Evolutionary conservation across 1,284 basidiomycete species (phyloP), one percentile per base, ranked within the genome.

Genomic region (Irpex lacteus): DNA sequence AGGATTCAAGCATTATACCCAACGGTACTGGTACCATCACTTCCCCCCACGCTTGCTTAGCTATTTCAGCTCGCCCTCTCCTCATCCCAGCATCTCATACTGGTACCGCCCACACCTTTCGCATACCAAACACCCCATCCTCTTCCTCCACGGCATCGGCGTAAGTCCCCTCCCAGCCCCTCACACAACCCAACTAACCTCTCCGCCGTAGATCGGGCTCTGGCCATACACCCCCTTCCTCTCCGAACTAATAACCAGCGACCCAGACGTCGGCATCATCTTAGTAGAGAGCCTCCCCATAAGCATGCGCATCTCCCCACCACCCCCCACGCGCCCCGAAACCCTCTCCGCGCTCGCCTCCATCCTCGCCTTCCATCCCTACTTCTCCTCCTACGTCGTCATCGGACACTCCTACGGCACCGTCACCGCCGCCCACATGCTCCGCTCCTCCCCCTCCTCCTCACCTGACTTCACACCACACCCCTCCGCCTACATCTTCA

Each of bases 141-240:
- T 89, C 8, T 88, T 90, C 69, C 70, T 90, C 0, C 88, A 90
- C 64, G 88, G 87, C 9, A 85, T 89, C 26, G 88, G 88, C 4
- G 85, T 88, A 74, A 13, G 84, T 78, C 6, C 44, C 63, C 49
- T 52, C n/a, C n/a, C n/a, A n/a, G n/a, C n/a, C n/a, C n/a, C 9
- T 15, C 9, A 53, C 9, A 15, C 11, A 49, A 21, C 36, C 32
- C 7, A 13, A n/a, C 60, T 34, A n/a, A 60, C 19, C 61, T 7
- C 21, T 44, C 40, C 4, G 3, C 5, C 2, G 49, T 64, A 86
- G 86, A 87, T 90, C 61, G 88, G 88, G 19, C 73, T 89, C 47
- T 82, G 80, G 70, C 82, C 86, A 0, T 89, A 90, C 65, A 60
- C 77, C 1, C 70, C 78, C 2, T 84, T 88, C 68, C 68, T 90